Evolutionary conservation across 2,329 filamentous ascomycete species (phyloP).

Genomic region (Aphanocladium album): DNA sequence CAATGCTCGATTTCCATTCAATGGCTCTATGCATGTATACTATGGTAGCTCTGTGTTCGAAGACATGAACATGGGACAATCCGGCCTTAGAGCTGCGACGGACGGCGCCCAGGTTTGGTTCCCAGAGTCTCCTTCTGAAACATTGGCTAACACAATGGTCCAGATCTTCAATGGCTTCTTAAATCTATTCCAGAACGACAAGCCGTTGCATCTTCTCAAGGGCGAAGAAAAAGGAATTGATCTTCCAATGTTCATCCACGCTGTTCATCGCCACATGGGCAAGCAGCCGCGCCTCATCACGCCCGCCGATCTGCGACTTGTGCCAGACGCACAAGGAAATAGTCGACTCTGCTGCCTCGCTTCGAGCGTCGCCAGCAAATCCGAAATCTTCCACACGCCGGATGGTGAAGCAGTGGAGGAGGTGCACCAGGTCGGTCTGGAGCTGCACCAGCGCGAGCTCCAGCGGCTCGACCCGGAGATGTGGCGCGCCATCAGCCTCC

Average conservation of each 20-base stretch:
- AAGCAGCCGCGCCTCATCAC: constrained; percentile 28
- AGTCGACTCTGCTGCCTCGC: constrained; percentile 25
- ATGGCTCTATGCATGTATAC: constrained; percentile 28
- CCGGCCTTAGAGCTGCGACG: constrained; percentile 21
- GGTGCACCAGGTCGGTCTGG: constrained; percentile 33
- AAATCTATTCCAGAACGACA: constrained; percentile 24
- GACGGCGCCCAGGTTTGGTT: constrained; percentile 20
- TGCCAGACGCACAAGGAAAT: constrained; percentile 18
- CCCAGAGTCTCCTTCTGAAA: not conserved
- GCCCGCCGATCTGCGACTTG: constrained; percentile 28
- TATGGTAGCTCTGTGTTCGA: constrained; percentile 28
- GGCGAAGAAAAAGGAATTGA: constrained; percentile 33
- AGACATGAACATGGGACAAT: constrained; percentile 11
- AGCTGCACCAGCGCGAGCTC: constrained; percentile 35
- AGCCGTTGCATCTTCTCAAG: constrained; percentile 33
- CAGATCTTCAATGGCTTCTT: constrained; percentile 30
- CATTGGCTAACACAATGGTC: not conserved
- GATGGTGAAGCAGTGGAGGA: constrained; percentile 27
- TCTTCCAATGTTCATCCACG: constrained; percentile 34
- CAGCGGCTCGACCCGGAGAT: constrained; percentile 25
- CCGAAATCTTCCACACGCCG: constrained; percentile 15
- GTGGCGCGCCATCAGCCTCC: constrained; percentile 29
- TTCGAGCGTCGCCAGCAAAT: not conserved
- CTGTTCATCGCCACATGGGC: constrained; percentile 23
- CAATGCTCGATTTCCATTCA: constrained; percentile 37